Conservation (phyloP, 2,329 filamentous ascomycete species). For the Coleophoma cylindrospora region DNA sequence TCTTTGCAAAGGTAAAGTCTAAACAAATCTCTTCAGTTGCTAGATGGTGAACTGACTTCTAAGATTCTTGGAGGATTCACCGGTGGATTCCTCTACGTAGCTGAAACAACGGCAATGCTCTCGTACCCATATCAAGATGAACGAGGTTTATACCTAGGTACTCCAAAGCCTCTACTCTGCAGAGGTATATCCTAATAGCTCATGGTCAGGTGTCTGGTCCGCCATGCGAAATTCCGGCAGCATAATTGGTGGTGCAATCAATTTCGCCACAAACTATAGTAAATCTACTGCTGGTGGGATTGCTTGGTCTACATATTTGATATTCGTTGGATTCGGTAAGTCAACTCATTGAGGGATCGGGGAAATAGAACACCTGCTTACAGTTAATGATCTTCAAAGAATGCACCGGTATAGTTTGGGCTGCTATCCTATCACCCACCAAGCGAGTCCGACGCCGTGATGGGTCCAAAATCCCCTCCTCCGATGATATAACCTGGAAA, state of each 20-base stretch:
- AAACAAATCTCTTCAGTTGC: neutral
- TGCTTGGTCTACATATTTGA: conserved; percentile 60
- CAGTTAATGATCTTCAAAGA: conserved; percentile 2
- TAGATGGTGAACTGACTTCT: neutral
- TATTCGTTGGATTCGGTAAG: conserved; percentile 52
- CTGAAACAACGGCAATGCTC: conserved; percentile 30
- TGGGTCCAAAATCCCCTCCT: conserved; percentile 45
- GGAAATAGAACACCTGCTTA: neutral
- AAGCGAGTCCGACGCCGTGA: conserved; percentile 58
- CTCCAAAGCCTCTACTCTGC: neutral
- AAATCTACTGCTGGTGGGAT: conserved; percentile 55
- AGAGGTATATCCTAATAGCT: neutral
- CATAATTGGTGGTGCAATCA: conserved; percentile 66
- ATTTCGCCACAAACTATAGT: conserved; percentile 57
- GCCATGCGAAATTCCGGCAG: conserved; percentile 53
- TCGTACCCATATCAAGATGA: conserved; percentile 29
- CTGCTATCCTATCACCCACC: conserved; percentile 47
- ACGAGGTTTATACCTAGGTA: conserved; percentile 26
- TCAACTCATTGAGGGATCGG: neutral
- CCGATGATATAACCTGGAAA: conserved; percentile 49
- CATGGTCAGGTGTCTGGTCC: conserved; percentile 58
- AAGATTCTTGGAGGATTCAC: conserved; percentile 17
- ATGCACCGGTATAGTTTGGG: conserved; percentile 26
- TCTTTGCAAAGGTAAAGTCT: conserved; percentile 39
- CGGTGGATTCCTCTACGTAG: conserved; percentile 27